phyloP scores from a whole-genome alignment of 1,284 basidiomycete genomes.

The Ceratobasidium sp. region DNA sequence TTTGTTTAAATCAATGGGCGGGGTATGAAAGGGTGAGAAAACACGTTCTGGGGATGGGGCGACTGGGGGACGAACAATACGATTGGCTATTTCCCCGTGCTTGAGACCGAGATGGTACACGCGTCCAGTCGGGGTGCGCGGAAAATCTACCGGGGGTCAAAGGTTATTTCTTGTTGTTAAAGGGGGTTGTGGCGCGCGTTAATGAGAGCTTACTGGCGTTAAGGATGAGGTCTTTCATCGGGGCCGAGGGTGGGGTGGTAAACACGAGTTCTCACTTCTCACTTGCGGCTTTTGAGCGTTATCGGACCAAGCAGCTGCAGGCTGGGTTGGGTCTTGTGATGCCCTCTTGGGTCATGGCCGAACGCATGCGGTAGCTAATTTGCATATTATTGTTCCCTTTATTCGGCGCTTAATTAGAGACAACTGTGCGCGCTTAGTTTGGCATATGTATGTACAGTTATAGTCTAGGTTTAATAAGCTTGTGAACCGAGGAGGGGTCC shows the following conservation, averaged over 20 bases:
- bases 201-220: conserved; percentile 69
- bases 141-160: conserved; percentile 69
- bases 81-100: conserved; percentile 83
- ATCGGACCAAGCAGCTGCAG: not conserved
- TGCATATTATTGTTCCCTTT: conserved; percentile 6
- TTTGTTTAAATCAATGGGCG: conserved; percentile 16
- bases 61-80: conserved; percentile 70
- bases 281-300: conserved; percentile 1
- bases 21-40: not conserved
- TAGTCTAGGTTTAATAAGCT: conserved; percentile 61
- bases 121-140: conserved; percentile 74
- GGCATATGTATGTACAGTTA: conserved; percentile 49
- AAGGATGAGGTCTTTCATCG: conserved; percentile 70
- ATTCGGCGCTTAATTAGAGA: too few species aligned
- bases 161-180: too few species aligned
- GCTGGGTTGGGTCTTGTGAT: conserved; percentile 32
- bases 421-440: too few species aligned
- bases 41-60: not conserved
- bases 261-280: too few species aligned
- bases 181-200: conserved; percentile 1
- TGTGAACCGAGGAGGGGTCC: conserved; percentile 61
- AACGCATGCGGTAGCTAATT: not conserved
- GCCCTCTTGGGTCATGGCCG: conserved; percentile 15
- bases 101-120: conserved; percentile 84
- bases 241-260: conserved; percentile 8